A percentile compares a stretch with the other conserved stretches of the same genome.
Evolutionary conservation across 2,329 filamentous ascomycete species (phyloP).

Genomic region (Gaeumannomyces tritici): DNA sequence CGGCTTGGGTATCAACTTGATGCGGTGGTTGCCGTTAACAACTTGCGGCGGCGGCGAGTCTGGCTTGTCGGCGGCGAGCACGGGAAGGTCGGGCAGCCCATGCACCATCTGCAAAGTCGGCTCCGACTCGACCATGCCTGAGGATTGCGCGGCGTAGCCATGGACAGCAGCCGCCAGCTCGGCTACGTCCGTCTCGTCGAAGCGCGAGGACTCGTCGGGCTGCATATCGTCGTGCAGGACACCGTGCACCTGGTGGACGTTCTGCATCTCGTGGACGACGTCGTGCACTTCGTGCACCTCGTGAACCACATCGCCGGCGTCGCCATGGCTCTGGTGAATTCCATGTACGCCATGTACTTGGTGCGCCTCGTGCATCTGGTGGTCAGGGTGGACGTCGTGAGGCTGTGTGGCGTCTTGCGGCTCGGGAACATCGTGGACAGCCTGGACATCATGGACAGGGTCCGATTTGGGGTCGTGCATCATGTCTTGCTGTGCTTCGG

Average conservation of each 20-base stretch:
- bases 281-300: not conserved
- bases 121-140: slow-evolving; percentile 11
- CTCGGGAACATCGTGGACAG: not conserved
- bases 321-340: not conserved
- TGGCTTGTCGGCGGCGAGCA: not conserved
- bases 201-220: not conserved
- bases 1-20: slow-evolving; percentile 49
- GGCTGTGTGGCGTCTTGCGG: slow-evolving; percentile 10
- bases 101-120: slow-evolving; percentile 6
- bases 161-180: slow-evolving; percentile 10
- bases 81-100: slow-evolving; percentile 2
- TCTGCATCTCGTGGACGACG: slow-evolving; percentile 6
- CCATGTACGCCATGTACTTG: not conserved
- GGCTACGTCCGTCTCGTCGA: slow-evolving; percentile 6
- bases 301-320: not conserved
- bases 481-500: not conserved
- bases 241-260: slow-evolving; percentile 6
- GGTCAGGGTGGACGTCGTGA: slow-evolving; percentile 7
- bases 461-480: not conserved
- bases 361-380: not conserved
- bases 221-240: not conserved
- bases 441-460: not conserved
- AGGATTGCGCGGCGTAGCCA: slow-evolving; percentile 9
- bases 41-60: slow-evolving; percentile 3
- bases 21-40: slow-evolving; percentile 21